Conservation (phyloP, 192 early-diverging fungal species). For the Coemansia sp. region DNA sequence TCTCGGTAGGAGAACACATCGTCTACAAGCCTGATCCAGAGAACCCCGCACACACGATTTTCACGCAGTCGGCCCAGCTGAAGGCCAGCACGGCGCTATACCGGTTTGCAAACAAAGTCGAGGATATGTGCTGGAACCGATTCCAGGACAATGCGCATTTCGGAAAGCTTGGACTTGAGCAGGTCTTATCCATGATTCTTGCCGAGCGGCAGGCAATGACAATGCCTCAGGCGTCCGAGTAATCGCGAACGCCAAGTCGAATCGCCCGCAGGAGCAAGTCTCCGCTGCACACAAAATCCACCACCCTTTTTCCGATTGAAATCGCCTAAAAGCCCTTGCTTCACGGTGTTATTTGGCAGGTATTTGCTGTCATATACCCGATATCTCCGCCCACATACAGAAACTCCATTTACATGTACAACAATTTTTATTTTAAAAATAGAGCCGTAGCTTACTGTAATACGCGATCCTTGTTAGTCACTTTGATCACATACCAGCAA, state of each 20-base stretch:
- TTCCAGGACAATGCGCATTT: constrained; percentile 89
- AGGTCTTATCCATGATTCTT: constrained; percentile 57
- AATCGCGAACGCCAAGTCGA: neutral
- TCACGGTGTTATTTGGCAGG: no score
- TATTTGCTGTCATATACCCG: no score
- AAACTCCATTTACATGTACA: no score
- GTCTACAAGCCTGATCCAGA: constrained; percentile 67
- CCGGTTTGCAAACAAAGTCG: constrained; percentile 68
- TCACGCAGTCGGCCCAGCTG: constrained; percentile 82
- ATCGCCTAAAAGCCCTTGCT: no score
- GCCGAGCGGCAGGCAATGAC: constrained; percentile 46
- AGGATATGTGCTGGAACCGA: constrained; percentile 78
- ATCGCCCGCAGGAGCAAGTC: neutral
- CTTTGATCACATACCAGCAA: neutral
- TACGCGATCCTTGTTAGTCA: no score
- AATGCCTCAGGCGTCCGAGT: constrained; percentile 19
- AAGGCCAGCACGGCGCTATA: constrained; percentile 70
- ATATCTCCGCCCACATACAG: no score
- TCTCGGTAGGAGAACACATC: constrained; percentile 85
- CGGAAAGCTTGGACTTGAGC: constrained; percentile 81
- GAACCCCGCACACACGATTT: constrained; percentile 58
- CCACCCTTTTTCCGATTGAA: neutral
- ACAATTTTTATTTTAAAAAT: no score
- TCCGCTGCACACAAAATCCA: neutral
- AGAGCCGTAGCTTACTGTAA: no score